phyloP scores from a whole-genome alignment of 2,329 filamentous ascomycete genomes.

The Metarhizium sp. region DNA sequence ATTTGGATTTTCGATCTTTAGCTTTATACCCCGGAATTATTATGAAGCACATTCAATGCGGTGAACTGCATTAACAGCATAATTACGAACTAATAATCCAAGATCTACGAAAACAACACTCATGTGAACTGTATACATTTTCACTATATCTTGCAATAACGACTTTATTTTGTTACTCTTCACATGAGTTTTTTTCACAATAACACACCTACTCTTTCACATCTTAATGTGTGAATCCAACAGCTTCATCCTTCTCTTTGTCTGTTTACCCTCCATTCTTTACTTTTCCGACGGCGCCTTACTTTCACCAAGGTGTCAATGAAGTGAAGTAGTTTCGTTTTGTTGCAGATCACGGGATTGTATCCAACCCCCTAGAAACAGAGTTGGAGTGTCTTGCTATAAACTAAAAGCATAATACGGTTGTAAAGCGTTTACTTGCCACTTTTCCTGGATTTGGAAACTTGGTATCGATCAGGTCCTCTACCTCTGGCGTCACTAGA shows the following conservation, averaged over 20 bases:
- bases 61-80: not conserved
- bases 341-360: not conserved
- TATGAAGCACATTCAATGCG: not conserved
- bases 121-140: not conserved
- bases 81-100: conserved; percentile 12
- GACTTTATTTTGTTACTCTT: not conserved
- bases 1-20: conserved; percentile 37
- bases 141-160: not conserved
- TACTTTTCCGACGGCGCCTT: too few species aligned
- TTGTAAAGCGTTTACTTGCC: not conserved
- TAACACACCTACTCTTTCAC: not conserved
- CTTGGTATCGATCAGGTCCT: not conserved
- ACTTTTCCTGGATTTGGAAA: not conserved
- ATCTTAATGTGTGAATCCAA: not conserved
- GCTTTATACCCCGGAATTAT: conserved; percentile 18
- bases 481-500: not conserved
- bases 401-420: not conserved
- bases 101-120: not conserved
- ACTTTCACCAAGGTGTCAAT: too few species aligned
- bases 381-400: not conserved
- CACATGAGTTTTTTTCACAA: not conserved
- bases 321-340: not conserved
- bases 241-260: not conserved
- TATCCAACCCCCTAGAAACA: not conserved
- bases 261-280: too few species aligned